Conservation (phyloP, 1,139 yeast genomes). For the Yamadazyma triangularis region DNA sequence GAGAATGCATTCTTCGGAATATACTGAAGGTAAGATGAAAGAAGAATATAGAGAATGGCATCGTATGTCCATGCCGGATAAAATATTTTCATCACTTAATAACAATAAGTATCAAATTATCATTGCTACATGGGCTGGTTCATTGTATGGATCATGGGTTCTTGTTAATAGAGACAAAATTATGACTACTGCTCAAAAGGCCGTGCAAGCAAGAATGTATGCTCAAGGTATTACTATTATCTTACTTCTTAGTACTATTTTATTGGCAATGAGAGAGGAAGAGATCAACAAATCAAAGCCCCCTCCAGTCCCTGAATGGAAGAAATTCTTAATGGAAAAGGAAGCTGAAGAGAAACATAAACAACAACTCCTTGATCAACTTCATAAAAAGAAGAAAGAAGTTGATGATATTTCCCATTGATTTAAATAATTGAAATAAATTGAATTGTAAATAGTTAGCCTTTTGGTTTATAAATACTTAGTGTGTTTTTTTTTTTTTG, state of each 20-base stretch:
- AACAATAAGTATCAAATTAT: conserved; percentile 73
- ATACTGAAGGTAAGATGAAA: conserved; percentile 28
- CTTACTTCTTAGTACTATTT: conserved; percentile 59
- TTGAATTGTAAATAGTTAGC: too few species aligned
- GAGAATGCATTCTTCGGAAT: conserved; percentile 32
- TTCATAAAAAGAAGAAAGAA: neutral
- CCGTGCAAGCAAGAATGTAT: conserved; percentile 91
- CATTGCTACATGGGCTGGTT: conserved; percentile 80
- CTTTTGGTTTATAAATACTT: too few species aligned
- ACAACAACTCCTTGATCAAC: neutral
- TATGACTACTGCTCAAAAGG: conserved; percentile 77
- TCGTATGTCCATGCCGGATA: conserved; percentile 38
- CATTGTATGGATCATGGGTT: conserved; percentile 81
- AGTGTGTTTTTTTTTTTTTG: too few species aligned
- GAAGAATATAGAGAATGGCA: conserved; percentile 53
- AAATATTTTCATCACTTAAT: conserved; percentile 40
- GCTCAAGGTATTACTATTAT: conserved; percentile 80
- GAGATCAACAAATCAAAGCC: conserved; percentile 37
- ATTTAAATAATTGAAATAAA: too few species aligned
- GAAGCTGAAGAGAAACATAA: conserved; percentile 20
- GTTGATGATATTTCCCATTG: neutral
- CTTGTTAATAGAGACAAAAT: conserved; percentile 70
- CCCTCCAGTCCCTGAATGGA: conserved; percentile 40
- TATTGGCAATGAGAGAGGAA: conserved; percentile 60
- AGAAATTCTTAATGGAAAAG: conserved; percentile 21